A percentile compares a stretch with the other conserved stretches of the same genome.
phyloP scores from a whole-genome alignment of 176 grass and related monocot genomes.

The Stipa capillata region DNA sequence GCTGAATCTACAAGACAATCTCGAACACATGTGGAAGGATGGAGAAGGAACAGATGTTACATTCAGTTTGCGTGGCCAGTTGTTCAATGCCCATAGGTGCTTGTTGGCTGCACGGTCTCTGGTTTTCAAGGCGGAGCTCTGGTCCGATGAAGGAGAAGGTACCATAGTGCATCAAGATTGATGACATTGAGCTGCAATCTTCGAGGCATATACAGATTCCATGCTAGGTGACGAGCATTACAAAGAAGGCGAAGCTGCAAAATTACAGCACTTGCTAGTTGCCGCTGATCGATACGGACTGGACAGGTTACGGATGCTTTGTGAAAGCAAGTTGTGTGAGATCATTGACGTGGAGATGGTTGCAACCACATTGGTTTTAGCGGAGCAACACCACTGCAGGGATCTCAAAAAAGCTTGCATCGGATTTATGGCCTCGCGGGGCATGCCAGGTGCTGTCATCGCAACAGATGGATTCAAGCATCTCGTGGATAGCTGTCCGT shows the following conservation, averaged over 20 bases:
- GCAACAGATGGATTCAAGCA: neutral
- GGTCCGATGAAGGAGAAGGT: neutral
- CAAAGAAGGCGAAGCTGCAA: neutral
- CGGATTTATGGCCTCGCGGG: neutral
- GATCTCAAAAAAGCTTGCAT: neutral
- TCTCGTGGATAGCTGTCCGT: neutral
- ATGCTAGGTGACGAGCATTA: neutral
- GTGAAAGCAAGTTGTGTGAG: neutral
- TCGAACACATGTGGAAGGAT: neutral
- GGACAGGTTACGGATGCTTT: neutral
- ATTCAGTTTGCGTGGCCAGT: neutral
- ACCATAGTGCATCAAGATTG: neutral
- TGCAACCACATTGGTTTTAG: neutral
- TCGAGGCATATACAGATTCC: neutral
- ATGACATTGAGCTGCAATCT: conserved; percentile 5
- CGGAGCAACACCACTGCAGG: neutral
- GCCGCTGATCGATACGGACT: conserved; percentile 16
- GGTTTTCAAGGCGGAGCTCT: conserved; percentile 7
- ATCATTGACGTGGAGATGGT: neutral
- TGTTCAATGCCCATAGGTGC: neutral
- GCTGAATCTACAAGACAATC: neutral
- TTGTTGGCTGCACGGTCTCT: neutral
- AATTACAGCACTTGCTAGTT: conserved; percentile 2
- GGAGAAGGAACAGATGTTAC: neutral
- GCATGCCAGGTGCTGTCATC: neutral